phyloP scores from a whole-genome alignment of 352 stramenopile genomes.

The Globisporangium rhizosaccharum region DNA sequence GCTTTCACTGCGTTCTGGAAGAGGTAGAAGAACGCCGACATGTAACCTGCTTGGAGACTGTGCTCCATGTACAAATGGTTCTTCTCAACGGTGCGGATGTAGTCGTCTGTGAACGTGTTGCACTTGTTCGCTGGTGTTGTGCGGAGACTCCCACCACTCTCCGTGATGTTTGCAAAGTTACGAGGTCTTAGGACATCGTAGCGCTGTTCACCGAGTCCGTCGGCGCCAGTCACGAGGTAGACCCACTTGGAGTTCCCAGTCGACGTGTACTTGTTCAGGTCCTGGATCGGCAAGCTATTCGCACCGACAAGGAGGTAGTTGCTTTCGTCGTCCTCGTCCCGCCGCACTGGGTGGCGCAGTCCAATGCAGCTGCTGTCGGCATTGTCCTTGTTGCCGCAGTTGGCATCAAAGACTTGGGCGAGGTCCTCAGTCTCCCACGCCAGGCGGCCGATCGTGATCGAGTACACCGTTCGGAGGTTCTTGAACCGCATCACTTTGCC shows the following conservation, averaged over 20 bases:
- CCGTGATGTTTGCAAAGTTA: neutral
- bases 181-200: conserved; percentile 11
- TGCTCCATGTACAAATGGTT: conserved; percentile 39
- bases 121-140: neutral
- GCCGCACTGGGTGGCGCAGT: conserved; percentile 4
- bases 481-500: neutral
- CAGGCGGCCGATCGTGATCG: conserved; percentile 7
- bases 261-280: neutral
- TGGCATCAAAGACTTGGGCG: neutral
- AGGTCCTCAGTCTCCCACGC: conserved; percentile 6
- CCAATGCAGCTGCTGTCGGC: neutral
- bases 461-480: conserved; percentile 5
- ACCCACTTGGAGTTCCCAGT: conserved; percentile 3
- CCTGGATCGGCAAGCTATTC: neutral
- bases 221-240: neutral
- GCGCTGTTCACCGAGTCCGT: neutral
- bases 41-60: conserved; percentile 32
- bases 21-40: conserved; percentile 25
- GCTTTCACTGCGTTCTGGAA: conserved; percentile 24
- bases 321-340: neutral
- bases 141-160: neutral
- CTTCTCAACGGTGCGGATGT: conserved; percentile 14
- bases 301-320: neutral
- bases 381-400: neutral
- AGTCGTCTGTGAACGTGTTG: conserved; percentile 7